A percentile compares a stretch with the other conserved stretches of the same genome.
These are phyloP conservation scores for Backusella parvicylindrica DNA, from an alignment of 192 early-diverging fungal genomes.

Conservation along the genomic window DNA sequence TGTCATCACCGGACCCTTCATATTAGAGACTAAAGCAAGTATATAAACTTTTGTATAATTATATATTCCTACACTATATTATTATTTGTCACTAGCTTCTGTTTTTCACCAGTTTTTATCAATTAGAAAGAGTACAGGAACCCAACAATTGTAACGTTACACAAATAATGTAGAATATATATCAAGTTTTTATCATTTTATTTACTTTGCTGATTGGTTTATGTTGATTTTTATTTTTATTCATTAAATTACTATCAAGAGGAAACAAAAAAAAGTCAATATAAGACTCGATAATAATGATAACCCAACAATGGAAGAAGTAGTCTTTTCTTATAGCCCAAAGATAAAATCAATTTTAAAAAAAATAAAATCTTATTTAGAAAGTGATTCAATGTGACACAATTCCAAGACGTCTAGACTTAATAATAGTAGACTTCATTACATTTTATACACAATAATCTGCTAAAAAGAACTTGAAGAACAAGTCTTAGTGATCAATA, in stretches of 20 bases:
- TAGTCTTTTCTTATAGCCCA: neutral
- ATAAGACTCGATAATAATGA: neutral
- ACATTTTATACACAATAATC: neutral
- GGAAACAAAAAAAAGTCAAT: neutral
- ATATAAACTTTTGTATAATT: neutral
- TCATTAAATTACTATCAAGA: neutral
- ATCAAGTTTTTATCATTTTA: neutral
- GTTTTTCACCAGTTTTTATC: neutral
- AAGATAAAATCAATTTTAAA: neutral
- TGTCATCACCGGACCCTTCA: neutral
- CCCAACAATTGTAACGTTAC: neutral
- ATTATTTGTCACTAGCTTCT: neutral
- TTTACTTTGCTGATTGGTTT: neutral
- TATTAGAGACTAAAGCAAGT: neutral
- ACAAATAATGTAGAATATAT: neutral
- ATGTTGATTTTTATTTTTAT: neutral
- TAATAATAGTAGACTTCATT: neutral
- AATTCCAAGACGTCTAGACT: neutral
- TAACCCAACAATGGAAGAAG: neutral
- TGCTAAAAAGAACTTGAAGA: constrained; percentile 1
- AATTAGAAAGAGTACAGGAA: neutral
- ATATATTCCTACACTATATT: neutral
- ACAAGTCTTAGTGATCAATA: neutral
- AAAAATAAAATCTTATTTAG: neutral
- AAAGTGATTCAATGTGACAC: neutral